Conservation (phyloP, 1,284 basidiomycete species). For the Ganoderma boninense region DNA sequence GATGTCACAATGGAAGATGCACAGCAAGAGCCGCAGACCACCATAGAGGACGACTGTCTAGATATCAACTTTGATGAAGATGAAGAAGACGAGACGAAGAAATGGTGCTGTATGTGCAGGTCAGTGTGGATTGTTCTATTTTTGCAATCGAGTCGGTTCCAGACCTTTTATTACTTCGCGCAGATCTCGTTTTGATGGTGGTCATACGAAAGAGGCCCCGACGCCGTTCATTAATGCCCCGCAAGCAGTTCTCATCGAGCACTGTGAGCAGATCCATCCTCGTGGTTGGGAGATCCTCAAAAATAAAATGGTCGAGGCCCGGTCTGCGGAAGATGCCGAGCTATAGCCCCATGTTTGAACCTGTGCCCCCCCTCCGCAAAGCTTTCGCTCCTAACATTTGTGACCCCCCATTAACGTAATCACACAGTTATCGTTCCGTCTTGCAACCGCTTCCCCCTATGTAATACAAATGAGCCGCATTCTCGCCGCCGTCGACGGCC, state of each 20-base stretch:
- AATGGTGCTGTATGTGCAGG: conserved; percentile 58
- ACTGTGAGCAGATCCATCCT: conserved; percentile 37
- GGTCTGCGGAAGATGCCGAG: conserved; percentile 15
- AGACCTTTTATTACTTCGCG: neutral
- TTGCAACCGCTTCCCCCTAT: neutral
- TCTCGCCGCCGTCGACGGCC: too few species aligned
- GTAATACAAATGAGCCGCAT: neutral
- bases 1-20: conserved; percentile 41
- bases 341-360: neutral
- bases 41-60: conserved; percentile 40
- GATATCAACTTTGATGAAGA: conserved; percentile 36
- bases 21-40: conserved; percentile 39
- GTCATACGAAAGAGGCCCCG: conserved; percentile 41
- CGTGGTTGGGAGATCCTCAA: conserved; percentile 36
- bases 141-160: neutral
- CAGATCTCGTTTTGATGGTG: conserved; percentile 44
- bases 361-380: neutral
- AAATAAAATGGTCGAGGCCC: conserved; percentile 21
- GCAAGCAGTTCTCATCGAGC: conserved; percentile 40
- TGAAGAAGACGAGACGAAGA: conserved; percentile 47
- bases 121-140: conserved; percentile 41
- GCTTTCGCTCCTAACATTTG: neutral
- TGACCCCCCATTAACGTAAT: neutral
- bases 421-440: neutral
- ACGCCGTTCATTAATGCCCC: conserved; percentile 42